Evolutionary conservation across 2,329 filamentous ascomycete species (phyloP).

Genomic region (Penicillium freii): DNA sequence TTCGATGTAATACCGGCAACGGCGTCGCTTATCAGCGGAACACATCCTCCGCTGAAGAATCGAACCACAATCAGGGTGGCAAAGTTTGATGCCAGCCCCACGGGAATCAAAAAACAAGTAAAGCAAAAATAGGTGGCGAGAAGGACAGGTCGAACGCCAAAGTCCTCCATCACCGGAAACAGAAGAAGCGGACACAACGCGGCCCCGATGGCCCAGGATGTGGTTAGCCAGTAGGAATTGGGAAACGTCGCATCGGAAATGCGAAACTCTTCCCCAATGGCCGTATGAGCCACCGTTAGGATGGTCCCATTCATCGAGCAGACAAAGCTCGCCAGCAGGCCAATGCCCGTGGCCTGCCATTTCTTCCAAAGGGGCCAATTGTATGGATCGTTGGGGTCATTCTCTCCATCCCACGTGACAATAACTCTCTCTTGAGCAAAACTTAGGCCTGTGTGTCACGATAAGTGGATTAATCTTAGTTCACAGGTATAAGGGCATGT

Average conservation of each 20-base stretch:
- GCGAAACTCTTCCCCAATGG: not conserved
- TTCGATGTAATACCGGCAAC: constrained; percentile 37
- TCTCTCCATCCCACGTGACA: not conserved
- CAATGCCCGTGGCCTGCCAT: not conserved
- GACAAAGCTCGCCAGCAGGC: not conserved
- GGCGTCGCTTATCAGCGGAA: constrained; percentile 44
- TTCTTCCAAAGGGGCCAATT: not conserved
- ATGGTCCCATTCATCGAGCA: not conserved
- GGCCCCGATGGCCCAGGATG: not conserved
- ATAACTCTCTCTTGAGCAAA: not conserved
- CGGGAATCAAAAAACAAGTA: constrained; percentile 34
- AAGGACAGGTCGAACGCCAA: not conserved
- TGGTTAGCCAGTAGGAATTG: not conserved
- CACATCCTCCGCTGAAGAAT: constrained; percentile 46
- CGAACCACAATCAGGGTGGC: constrained; percentile 46
- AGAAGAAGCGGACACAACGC: not conserved
- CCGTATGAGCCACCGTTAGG: not conserved
- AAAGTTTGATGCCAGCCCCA: constrained; percentile 46
- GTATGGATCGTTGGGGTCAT: not conserved
- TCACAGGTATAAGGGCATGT: not conserved
- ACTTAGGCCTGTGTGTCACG: not conserved
- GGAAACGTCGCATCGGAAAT: not conserved
- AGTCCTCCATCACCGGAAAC: not conserved
- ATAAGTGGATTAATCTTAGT: not conserved
- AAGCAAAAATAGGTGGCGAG: not conserved